Conservation (phyloP, 805 yeast species). For the Clavispora vitiphila region DNA sequence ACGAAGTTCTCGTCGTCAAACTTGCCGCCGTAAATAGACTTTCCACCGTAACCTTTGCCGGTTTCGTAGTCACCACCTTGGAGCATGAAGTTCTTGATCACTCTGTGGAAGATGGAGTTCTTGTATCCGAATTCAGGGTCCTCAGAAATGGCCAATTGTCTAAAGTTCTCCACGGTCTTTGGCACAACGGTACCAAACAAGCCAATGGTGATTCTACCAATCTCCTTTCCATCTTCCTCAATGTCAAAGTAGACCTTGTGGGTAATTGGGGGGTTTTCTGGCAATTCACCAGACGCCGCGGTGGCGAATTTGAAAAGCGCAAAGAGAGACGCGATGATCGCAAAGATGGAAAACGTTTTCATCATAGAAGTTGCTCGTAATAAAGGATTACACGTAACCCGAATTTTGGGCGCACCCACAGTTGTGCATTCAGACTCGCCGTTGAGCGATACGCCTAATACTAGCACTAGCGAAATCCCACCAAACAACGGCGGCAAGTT, state of each 20-base stretch:
- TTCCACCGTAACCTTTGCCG: conserved; percentile 74
- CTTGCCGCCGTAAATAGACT: conserved; percentile 69
- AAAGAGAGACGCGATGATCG: conserved; percentile 9
- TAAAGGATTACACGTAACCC: neutral
- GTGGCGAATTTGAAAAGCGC: conserved; percentile 9
- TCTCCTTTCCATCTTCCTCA: conserved; percentile 65
- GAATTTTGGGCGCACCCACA: conserved; percentile 1
- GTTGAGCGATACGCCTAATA: neutral
- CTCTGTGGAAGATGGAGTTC: conserved; percentile 65
- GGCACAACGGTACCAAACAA: conserved; percentile 83
- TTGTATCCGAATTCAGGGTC: conserved; percentile 64
- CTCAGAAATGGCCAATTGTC: conserved; percentile 58
- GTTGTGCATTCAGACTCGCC: neutral
- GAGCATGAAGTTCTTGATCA: conserved; percentile 68
- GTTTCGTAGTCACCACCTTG: conserved; percentile 86
- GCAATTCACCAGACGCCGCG: conserved; percentile 8
- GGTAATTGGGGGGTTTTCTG: conserved; percentile 56
- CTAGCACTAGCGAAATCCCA: too few species aligned
- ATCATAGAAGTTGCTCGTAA: conserved; percentile 3
- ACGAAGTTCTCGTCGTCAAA: conserved; percentile 76
- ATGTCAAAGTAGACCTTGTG: conserved; percentile 83
- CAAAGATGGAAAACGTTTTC: conserved; percentile 12
- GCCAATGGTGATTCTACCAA: conserved; percentile 85
- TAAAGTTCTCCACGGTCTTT: conserved; percentile 84
- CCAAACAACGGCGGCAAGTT: too few species aligned